Evolutionary conservation across 306 rosid genomes (phyloP).

Genomic region (Quillaja saponaria): DNA sequence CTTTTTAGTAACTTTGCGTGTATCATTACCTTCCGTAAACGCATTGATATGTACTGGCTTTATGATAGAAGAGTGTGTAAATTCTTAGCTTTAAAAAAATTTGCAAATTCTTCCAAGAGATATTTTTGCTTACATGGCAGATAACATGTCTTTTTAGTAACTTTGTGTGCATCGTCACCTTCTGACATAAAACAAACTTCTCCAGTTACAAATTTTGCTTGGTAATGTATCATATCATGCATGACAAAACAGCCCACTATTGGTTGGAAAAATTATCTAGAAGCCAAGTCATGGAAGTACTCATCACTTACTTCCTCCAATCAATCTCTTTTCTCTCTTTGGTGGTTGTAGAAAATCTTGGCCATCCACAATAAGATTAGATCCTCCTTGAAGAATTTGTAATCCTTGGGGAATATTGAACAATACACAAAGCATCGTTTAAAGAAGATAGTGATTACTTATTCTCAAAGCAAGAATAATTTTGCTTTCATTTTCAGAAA

Average conservation of each 20-base stretch:
- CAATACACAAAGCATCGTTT: constrained; percentile 50
- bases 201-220: constrained; percentile 42
- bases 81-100: no score
- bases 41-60: no score
- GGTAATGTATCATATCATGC: constrained; percentile 45
- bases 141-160: constrained; percentile 43
- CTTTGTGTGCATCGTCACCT: no score
- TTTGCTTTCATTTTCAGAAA: constrained; percentile 34
- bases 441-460: constrained; percentile 42
- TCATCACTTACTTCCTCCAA: constrained; percentile 43
- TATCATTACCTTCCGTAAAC: no score
- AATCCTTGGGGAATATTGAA: constrained; percentile 41
- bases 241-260: constrained; percentile 34
- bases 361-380: constrained; percentile 49
- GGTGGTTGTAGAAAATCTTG: constrained; percentile 37
- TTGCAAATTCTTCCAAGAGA: no score
- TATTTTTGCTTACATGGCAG: no score
- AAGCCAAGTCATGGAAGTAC: constrained; percentile 39
- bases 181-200: constrained; percentile 36
- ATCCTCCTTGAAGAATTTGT: constrained; percentile 37
- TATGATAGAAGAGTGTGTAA: no score
- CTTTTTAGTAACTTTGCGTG: no score
- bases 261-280: constrained; percentile 42
- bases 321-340: constrained; percentile 29
- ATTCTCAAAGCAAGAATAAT: constrained; percentile 48